phyloP scores from a whole-genome alignment of 176 grass and related monocot genomes.

The Oryza nivara region DNA sequence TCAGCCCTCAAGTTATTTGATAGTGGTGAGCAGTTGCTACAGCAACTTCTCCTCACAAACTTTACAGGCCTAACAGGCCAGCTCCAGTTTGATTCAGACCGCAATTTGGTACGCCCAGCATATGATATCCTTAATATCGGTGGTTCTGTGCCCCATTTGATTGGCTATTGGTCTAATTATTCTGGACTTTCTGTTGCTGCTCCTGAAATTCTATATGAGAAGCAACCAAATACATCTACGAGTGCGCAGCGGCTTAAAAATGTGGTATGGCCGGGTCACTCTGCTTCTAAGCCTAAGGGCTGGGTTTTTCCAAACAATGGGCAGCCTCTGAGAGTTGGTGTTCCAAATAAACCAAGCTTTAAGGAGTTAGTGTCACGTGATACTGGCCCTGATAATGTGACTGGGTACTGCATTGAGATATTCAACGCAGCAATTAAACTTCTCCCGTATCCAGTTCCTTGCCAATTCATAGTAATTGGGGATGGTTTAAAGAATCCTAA shows the following conservation, averaged over 20 bases:
- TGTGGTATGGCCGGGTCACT: conserved; percentile 68
- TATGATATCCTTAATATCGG: conserved; percentile 78
- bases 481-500: conserved; percentile 66
- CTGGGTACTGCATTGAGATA: conserved; percentile 73
- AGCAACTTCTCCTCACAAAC: conserved; percentile 68
- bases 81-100: conserved; percentile 61
- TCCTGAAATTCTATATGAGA: conserved; percentile 66
- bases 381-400: conserved; percentile 51
- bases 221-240: conserved; percentile 60
- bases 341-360: conserved; percentile 81
- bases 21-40: conserved; percentile 61
- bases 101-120: conserved; percentile 59
- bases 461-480: conserved; percentile 65
- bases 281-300: conserved; percentile 50
- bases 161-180: conserved; percentile 86
- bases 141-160: conserved; percentile 49
- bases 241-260: conserved; percentile 46
- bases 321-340: conserved; percentile 68
- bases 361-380: conserved; percentile 64
- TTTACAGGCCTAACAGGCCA: conserved; percentile 72
- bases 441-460: conserved; percentile 77
- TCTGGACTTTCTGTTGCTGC: conserved; percentile 66
- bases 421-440: conserved; percentile 74
- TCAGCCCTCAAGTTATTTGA: conserved; percentile 66
- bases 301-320: conserved; percentile 88